Base-by-base conservation (phyloP, 164 flowering plant species). In the Annona squamosa region DNA sequence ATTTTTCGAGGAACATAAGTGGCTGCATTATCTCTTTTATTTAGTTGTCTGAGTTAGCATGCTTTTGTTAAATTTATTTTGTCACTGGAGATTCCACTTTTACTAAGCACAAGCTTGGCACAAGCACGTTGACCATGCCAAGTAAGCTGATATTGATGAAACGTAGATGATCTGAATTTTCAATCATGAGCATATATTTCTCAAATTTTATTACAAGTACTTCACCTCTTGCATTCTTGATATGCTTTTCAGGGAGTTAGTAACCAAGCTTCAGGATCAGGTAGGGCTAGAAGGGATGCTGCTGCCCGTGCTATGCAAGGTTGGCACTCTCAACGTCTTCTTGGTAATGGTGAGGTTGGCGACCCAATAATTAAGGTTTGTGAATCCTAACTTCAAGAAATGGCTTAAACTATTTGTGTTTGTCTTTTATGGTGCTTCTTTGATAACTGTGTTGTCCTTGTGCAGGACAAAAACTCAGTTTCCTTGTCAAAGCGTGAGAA, bases 301-400 rank as follows among this genome's bases (percentile, higher is more conserved):
- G 98, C 98, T 62, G 94, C 93, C 79, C 97, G 98, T 74, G 97
- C 97, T 47, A 91, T 89, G 97, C 97, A 92, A 81, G 97, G 97
- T 72, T 94, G 97, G 97, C 94, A 91, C 71, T 86, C 93, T 65
- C 92, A 89, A 75, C 95, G 94, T 45, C 84, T 87, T 79, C 86
- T 86, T 73, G 87, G 93, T 73, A 87, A 86, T 78, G 98, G 94
- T 75, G 98, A 92, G 82, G 88, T 90, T 79, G 89, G 90, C 75
- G 92, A 92, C 66, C 93, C 92, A 5, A 83, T 90, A 48, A 86
- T 86, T 46, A 91, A 90, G 93, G 97, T 92, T 47, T 78, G 78
- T 79, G 70, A 42, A 74, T 26, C 26, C 65, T 65, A 37, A 48
- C 43, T 5, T 66, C 43, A 46, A 42, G 16, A 37, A 10, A 12